Evolutionary conservation across 495 filamentous ascomycete genomes (phyloP), one percentile per base, ranked within the genome.

Genomic region (Aspergillus taichungensis): DNA sequence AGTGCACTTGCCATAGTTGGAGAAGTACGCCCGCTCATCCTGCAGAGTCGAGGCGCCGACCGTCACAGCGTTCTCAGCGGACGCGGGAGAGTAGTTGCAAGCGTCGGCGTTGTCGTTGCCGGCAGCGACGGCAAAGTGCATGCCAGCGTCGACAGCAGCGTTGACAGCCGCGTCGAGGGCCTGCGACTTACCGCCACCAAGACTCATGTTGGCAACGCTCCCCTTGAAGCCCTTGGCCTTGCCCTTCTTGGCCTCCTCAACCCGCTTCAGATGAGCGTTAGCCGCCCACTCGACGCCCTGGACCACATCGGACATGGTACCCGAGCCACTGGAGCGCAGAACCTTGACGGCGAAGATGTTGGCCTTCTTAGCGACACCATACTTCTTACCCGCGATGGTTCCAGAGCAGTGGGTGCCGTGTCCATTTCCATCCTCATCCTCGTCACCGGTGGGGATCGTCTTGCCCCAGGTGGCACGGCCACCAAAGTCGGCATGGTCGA

Each of bases 371-470:
- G 94, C 88, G 49, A 99, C 92, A 79, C 94, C 94, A 63, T 92
- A 96, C 74, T 95, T 96, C 78, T 91, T 92, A 63, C 94, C 94
- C 46, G 84, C 94, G 55, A 97, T 81, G 34, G 94, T 99, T 52
- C 94, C 94, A 46, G 94, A 97, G 77, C 94, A 99, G 77, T 99
- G 94, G 52, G 94, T 99, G 55, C 94, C 94, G 75, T 99, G 94
- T 43, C 94, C 94, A 56, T 99, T 99, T 64, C 94, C 94, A 73
- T 99, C 94, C 42, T 77, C 71, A 63, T 99, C 94, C 34, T 71
- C 80, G 59, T 99, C 94, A 47, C 77, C 78, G 37, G 60, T 46
- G 43, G 94, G 94, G 56, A 99, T 85, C 44, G 94, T 99, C 81
- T 94, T 89, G 63, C 91, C 91, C 94, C 94, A 99, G 55, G 73